Evolutionary conservation across 139 green algal species (phyloP), one percentile per base, ranked within the genome.

Genomic region (Chlorella sp.): DNA sequence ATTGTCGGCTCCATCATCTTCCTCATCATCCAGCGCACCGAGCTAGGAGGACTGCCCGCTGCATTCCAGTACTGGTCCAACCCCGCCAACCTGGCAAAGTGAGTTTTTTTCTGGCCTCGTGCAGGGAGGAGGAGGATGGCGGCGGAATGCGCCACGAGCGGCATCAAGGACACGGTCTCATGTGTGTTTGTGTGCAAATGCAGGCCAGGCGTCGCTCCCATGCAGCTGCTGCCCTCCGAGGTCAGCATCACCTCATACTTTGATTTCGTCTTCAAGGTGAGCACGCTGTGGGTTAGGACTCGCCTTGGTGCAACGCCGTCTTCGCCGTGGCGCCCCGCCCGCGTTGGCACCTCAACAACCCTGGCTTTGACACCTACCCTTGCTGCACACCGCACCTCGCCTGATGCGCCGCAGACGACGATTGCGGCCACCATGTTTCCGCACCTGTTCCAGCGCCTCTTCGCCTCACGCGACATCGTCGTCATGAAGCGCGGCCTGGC

Each of bases 341-440:
- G n/a, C n/a, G n/a, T n/a, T n/a, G n/a, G n/a, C n/a, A n/a, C n/a
- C n/a, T n/a, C n/a, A n/a, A n/a, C n/a, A n/a, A n/a, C n/a, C n/a
- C n/a, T n/a, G n/a, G n/a, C n/a, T n/a, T n/a, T n/a, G n/a, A n/a
- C n/a, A n/a, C n/a, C n/a, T n/a, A n/a, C n/a, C n/a, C n/a, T n/a
- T n/a, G n/a, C n/a, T n/a, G n/a, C n/a, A n/a, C n/a, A n/a, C n/a
- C n/a, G n/a, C n/a, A n/a, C n/a, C n/a, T n/a, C n/a, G n/a, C n/a
- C n/a, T n/a, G n/a, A n/a, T n/a, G n/a, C n/a, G n/a, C n/a, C n/a
- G n/a, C n/a, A n/a, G 73, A 83, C 78, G 23, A 76, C 78, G 1
- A 60, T 75, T 3, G 74, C 74, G 0, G 79, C 80, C 49, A 85
- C 80, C 72, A 85, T 85, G 80, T 85, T 85, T 49, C 80, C 80